These are phyloP conservation scores for Pseudopyrenochaeta lycopersici DNA, from an alignment of 2,329 filamentous ascomycete genomes.

Conservation along the genomic window DNA sequence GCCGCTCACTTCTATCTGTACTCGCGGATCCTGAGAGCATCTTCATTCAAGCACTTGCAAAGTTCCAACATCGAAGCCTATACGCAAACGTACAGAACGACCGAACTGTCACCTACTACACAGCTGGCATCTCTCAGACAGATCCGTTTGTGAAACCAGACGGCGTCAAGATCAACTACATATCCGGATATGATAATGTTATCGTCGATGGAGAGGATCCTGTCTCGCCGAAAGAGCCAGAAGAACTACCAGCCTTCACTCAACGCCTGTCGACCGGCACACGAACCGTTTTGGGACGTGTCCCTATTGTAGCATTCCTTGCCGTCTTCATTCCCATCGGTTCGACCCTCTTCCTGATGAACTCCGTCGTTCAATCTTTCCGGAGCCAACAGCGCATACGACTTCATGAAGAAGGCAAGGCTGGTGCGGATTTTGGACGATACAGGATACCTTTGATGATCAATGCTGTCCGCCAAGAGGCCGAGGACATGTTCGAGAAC, in stretches of 20 bases:
- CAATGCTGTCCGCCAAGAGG: conserved; percentile 76
- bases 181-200: conserved; percentile 77
- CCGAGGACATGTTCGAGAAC: conserved; percentile 80
- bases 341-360: conserved; percentile 74
- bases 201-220: conserved; percentile 75
- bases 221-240: conserved; percentile 57
- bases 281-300: conserved; percentile 56
- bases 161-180: conserved; percentile 74
- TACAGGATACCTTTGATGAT: conserved; percentile 78
- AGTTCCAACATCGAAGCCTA: conserved; percentile 78
- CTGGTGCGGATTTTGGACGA: conserved; percentile 71
- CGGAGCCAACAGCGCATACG: conserved; percentile 78
- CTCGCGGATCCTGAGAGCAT: conserved; percentile 85
- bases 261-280: conserved; percentile 47
- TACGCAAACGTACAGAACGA: conserved; percentile 93
- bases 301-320: conserved; percentile 73
- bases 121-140: conserved; percentile 76
- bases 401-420: conserved; percentile 76
- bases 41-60: conserved; percentile 80
- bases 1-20: conserved; percentile 79
- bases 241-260: conserved; percentile 45
- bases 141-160: conserved; percentile 79
- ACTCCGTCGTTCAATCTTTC: conserved; percentile 78
- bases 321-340: conserved; percentile 78
- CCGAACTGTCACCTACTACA: conserved; percentile 82